Evolutionary conservation across 148 eudicot genomes (phyloP), one percentile per base, ranked within the genome.

Genomic region (Camellia sinensis): DNA sequence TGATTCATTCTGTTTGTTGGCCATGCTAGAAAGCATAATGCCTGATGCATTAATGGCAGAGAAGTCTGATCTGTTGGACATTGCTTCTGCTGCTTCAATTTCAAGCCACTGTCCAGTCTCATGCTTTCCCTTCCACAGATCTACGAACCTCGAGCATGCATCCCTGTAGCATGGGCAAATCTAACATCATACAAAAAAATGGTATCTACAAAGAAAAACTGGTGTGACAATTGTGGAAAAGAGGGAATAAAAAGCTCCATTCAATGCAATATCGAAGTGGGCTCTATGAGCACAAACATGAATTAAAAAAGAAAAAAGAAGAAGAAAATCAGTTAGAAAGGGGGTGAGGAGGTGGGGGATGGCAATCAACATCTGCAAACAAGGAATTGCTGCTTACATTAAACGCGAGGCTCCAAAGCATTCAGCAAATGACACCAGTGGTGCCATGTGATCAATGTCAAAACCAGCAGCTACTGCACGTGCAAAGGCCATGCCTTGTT

Each of bases 401-500:
- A 97, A 87, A 50, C 99, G 99, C 53, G 93, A 80, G 62, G 99
- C 99, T 75, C 95, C 95, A 84, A 97, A 94, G 88, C 95, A 89
- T 80, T 90, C 90, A 86, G 98, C 89, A 83, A 94, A 97, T 15
- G 89, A 83, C 19, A 92, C 73, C 77, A 97, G 83, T 12, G 88
- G 83, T 56, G 89, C 81, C 84, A 97, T 85, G 73, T 88, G 88
- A 80, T 94, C 94, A 69, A 90, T 85, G 70, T 92, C 99, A 81
- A 91, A 91, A 79, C 94, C 89, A 84, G 99, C 99, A 75, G 98
- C 99, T 68, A 83, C 90, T 81, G 99, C 98, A 81, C 97, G 97
- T 77, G 99, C 99, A 86, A 97, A 97, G 66, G 97, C 98, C 99
- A 97, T 94, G 73, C 97, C 99, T 89, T 97, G 99, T 85, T 97